phyloP scores from a whole-genome alignment of 768 basidiomycete species.

The Mycena albidolilacea region DNA sequence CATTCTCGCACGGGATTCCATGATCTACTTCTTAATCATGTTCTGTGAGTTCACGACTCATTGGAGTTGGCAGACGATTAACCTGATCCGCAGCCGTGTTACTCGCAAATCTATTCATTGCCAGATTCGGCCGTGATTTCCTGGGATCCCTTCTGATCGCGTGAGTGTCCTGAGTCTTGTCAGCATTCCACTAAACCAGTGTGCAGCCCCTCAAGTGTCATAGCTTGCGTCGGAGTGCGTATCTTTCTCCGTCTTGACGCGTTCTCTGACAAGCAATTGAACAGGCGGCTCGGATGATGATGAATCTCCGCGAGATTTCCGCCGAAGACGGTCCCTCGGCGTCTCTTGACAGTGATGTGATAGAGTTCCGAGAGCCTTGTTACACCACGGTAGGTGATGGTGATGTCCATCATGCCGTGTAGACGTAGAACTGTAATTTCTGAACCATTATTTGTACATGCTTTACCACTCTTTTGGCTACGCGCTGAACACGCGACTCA shows the following conservation, averaged over 20 bases:
- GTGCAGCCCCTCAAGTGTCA: conserved; percentile 36
- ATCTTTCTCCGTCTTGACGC: no score
- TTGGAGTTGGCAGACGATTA: not conserved
- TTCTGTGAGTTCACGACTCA: conserved; percentile 32
- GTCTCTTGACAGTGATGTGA: not conserved
- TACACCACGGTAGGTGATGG: not conserved
- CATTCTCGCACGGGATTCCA: conserved; percentile 44
- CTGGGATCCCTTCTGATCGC: conserved; percentile 42
- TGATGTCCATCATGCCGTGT: not conserved
- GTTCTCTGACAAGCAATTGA: not conserved
- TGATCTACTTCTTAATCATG: conserved; percentile 43
- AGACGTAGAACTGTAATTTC: not conserved
- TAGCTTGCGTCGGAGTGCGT: conserved; percentile 40
- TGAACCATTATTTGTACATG: not conserved
- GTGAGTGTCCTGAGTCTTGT: conserved; percentile 29
- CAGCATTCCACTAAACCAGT: not conserved
- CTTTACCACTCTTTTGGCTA: not conserved
- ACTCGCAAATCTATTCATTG: conserved; percentile 41
- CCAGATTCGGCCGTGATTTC: conserved; percentile 39
- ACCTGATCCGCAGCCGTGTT: conserved; percentile 35
- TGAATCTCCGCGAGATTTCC: conserved; percentile 44
- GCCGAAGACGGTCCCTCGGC: not conserved
- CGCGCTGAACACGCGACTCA: no score
- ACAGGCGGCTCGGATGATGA: conserved; percentile 46
- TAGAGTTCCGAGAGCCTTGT: conserved; percentile 7